These are phyloP conservation scores for Linderniella brevidens DNA, from an alignment of 257 asterid species.

Conservation along the genomic window DNA sequence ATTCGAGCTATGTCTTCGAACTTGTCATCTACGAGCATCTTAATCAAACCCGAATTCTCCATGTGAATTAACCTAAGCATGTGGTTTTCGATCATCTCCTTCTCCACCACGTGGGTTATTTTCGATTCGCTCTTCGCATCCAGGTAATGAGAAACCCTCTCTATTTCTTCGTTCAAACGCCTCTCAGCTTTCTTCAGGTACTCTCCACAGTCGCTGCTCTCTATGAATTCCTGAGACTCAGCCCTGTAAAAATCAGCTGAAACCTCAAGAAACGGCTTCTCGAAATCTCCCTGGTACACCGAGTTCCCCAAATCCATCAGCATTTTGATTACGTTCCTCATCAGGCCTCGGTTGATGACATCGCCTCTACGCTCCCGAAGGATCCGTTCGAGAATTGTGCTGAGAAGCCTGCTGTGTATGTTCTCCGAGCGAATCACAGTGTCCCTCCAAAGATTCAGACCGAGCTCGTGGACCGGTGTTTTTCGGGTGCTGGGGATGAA, in stretches of 20 bases:
- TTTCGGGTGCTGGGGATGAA: conserved; percentile 51
- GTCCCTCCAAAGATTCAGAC: conserved; percentile 84
- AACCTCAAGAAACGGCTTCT: conserved; percentile 63
- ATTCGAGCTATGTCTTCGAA: conserved; percentile 73
- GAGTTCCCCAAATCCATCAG: conserved; percentile 70
- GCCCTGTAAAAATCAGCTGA: conserved; percentile 79
- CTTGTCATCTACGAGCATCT: conserved; percentile 71
- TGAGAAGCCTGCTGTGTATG: conserved; percentile 53
- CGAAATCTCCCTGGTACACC: conserved; percentile 78
- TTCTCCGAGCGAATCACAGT: conserved; percentile 52
- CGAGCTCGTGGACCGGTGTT: conserved; percentile 74
- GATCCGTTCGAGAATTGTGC: conserved; percentile 59
- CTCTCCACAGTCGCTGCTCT: conserved; percentile 74
- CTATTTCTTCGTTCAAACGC: conserved; percentile 74
- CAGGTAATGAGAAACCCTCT: conserved; percentile 70
- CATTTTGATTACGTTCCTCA: conserved; percentile 74
- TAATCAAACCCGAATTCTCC: conserved; percentile 81
- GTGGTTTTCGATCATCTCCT: conserved; percentile 83
- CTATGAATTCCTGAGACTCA: conserved; percentile 78
- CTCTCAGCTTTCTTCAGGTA: conserved; percentile 73
- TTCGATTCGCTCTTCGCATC: conserved; percentile 59
- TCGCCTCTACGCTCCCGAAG: conserved; percentile 63
- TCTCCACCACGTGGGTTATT: conserved; percentile 63
- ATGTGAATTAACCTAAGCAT: conserved; percentile 71
- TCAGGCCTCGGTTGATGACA: conserved; percentile 74